Base-by-base conservation (phyloP, 768 basidiomycete genomes). In the Boletus huronensis region DNA sequence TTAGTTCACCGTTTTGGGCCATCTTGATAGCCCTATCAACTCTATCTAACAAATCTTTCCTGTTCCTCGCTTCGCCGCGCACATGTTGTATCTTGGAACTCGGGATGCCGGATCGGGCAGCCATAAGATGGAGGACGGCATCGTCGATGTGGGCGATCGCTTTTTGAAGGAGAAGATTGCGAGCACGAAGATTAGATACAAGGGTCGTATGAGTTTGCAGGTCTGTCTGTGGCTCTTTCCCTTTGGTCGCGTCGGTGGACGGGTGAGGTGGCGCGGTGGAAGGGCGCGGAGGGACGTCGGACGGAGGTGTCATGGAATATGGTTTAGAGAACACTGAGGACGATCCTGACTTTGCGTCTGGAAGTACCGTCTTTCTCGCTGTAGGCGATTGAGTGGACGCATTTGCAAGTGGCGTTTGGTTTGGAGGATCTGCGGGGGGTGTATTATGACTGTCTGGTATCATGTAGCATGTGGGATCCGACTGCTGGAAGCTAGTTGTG, bases 141-240 rank as follows among this genome's bases (percentile, higher is more conserved):
- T 70, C 63, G 42, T 68, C 67, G n/a, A 68, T 68, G 35, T 59
- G 68, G 48, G 68, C 63, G 52, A 68, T 68, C 52, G 67, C 68
- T 56, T 61, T 68, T 45, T 70, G 67, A 47, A 68, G 63, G 38
- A 68, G 67, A 45, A 70, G 63, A 38, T 68, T 70, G 38, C 55
- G 67, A 3, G 65, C 68, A 45, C 67, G 68, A 48, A 68, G 67
- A 58, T 64, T 57, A 38, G 64, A 65, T 56, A 68, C 54, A 21
- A 70, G 63, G 1, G 36, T 63, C 16, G 53, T 65, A 21, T 57
- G 63, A 21, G 53, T 48, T 38, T 58, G 64, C 14, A 21, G 46
- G 51, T 57, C 53, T 1, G 51, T 40, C 49, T 51, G 60, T 45
- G 50, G 26, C 9, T 62, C 53, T 21, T 56, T 55, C 19, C 36